Percentiles rank a stretch among this genome's conserved stretches.
Evolutionary conservation across 169 alveolate genomes (phyloP).

Genomic region (Plasmodium chabaudi): DNA sequence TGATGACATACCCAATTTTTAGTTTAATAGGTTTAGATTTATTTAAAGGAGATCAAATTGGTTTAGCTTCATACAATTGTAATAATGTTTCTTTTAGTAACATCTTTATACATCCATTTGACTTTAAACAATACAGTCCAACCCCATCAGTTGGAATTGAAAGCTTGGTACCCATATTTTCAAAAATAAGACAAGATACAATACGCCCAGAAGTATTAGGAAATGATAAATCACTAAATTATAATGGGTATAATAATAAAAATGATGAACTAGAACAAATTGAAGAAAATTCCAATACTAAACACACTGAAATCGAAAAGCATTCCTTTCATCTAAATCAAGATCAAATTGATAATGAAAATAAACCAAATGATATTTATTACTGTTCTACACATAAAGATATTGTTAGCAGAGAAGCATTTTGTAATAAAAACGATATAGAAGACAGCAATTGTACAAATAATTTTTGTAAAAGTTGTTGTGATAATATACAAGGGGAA

Average conservation of each 20-base stretch:
- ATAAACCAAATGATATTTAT: slow-evolving; percentile 13
- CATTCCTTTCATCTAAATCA: slow-evolving; percentile 14
- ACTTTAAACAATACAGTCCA: slow-evolving; percentile 75
- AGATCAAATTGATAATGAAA: slow-evolving; percentile 1
- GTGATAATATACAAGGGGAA: slow-evolving; percentile 42
- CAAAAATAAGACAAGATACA: slow-evolving; percentile 46
- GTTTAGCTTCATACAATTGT: slow-evolving; percentile 85
- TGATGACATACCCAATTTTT: slow-evolving; percentile 81
- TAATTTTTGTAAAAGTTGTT: slow-evolving; percentile 56
- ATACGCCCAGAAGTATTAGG: slow-evolving; percentile 29
- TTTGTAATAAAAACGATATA: slow-evolving; percentile 32
- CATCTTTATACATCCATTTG: slow-evolving; percentile 81
- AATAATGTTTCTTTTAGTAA: slow-evolving; percentile 88
- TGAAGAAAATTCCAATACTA: slow-evolving; percentile 24
- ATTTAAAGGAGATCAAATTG: slow-evolving; percentile 83
- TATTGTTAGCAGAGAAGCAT: slow-evolving; percentile 38
- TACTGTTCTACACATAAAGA: slow-evolving; percentile 72
- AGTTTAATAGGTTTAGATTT: slow-evolving; percentile 79
- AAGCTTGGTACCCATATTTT: slow-evolving; percentile 25
- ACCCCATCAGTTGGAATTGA: slow-evolving; percentile 17
- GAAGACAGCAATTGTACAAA: slow-evolving; percentile 48
- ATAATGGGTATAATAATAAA: not conserved
- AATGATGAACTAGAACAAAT: slow-evolving; percentile 9
- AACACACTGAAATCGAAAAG: slow-evolving; percentile 36
- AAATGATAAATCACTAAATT: not conserved